Evolutionary conservation across 2,329 filamentous ascomycete genomes (phyloP), one percentile per base, ranked within the genome.

Genomic region (Aschersonia sp.): DNA sequence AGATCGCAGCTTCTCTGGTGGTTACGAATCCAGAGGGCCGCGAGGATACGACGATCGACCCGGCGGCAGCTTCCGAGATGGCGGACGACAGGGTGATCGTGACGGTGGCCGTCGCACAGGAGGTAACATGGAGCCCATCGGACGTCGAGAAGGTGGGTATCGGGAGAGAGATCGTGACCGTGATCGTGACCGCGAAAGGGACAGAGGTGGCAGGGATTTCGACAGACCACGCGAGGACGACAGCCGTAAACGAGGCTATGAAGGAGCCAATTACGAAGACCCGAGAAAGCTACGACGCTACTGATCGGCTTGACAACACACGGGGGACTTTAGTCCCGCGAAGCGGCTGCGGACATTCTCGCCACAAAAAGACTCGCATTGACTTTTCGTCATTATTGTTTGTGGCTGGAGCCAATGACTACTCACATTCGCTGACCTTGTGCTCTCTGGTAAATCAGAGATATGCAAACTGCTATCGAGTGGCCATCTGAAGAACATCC

Each of bases 121-220:
- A 54, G 85, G 85, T 69, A 92, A 94, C 67, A 84, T 84, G 65
- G 88, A 94, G 63, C 87, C 86, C 52, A 78, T 92, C 61, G 82
- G 84, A 59, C 78, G 80, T 51, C 63, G 80, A 58, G 79, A 82
- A 54, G 71, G 72, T 62, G 73, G 73, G 56, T 75, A 77, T 65
- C 72, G 65, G 50, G 64, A 69, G 35, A 53, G 60, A 50, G 55
- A 74, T 56, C 69, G 69, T 61, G 77, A 81, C 60, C 70, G 74
- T 50, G 65, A 67, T 44, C 59, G 58, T 32, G 53, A 53, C 43
- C 53, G 57, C 12, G 58, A 59, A 47, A 59, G 67, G 51, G 70
- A 54, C 48, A 46, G 52, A 45, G 53, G 49, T 31, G 49, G 53
- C 45, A 52, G 53, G 7, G 53, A 74, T 58, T 71, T 69, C 61